Conservation (phyloP, 208 protist species). For the Trypanosoma congolense region DNA sequence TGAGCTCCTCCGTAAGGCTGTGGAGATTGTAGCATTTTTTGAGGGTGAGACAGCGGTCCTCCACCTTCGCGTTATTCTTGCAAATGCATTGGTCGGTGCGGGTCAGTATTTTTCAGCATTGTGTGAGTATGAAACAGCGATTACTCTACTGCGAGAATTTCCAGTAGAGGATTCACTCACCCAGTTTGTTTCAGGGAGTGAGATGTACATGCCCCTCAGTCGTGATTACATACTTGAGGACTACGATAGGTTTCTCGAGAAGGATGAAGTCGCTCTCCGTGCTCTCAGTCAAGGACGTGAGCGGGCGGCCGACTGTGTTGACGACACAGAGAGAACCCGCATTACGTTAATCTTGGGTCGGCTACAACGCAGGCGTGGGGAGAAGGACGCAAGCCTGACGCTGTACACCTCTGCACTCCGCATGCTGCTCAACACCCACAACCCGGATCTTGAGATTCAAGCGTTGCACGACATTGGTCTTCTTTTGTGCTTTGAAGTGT, state of each 20-base stretch:
- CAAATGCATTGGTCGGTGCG: conserved; percentile 57
- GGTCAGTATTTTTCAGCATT: conserved; percentile 55
- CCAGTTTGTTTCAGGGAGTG: conserved; percentile 54
- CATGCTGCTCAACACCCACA: conserved; percentile 31
- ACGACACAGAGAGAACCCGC: conserved; percentile 28
- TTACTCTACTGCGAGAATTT: conserved; percentile 34
- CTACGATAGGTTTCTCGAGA: conserved; percentile 37
- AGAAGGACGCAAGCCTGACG: conserved; percentile 37
- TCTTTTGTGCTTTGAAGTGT: conserved; percentile 38
- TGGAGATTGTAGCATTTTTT: conserved; percentile 28
- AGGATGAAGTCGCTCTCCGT: conserved; percentile 29
- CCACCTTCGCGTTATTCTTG: conserved; percentile 66
- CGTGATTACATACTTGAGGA: conserved; percentile 54
- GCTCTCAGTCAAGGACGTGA: conserved; percentile 52
- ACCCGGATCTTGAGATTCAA: conserved; percentile 45
- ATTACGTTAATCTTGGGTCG: conserved; percentile 53
- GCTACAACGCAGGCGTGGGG: conserved; percentile 38
- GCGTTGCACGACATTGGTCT: conserved; percentile 68
- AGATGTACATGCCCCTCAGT: conserved; percentile 24
- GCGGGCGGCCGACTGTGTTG: conserved; percentile 32
- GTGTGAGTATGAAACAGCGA: conserved; percentile 42
- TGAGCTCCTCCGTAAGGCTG: conserved; percentile 38
- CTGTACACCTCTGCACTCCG: conserved; percentile 66
- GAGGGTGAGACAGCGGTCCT: conserved; percentile 28
- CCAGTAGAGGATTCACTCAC: conserved; percentile 27